Percentiles rank a stretch among this genome's conserved stretches.
phyloP scores from a whole-genome alignment of 257 asterid species.

The Scutellaria barbata region DNA sequence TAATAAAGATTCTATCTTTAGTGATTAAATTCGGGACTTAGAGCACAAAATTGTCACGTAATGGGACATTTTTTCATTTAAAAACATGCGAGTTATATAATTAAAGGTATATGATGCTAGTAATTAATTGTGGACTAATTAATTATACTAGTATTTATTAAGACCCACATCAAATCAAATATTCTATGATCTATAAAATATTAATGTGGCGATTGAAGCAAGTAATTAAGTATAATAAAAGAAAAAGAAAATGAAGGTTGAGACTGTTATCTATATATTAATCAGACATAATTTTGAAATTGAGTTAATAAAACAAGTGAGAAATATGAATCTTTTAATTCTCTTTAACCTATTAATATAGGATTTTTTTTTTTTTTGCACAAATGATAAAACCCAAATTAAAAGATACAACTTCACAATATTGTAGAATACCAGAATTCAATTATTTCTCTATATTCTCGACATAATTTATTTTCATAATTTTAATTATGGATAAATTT shows the following conservation, averaged over 20 bases:
- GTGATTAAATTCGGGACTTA: no score
- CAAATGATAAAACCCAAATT: no score
- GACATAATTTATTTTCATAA: no score
- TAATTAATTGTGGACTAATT: neutral
- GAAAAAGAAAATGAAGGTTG: neutral
- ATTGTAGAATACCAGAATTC: no score
- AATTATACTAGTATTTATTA: neutral
- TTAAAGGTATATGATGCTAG: neutral
- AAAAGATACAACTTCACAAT: no score
- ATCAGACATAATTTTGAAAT: no score
- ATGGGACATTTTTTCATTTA: conserved; percentile 1
- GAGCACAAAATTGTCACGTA: neutral
- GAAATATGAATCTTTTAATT: neutral
- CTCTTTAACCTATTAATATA: neutral
- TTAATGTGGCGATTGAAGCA: neutral
- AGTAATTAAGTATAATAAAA: neutral
- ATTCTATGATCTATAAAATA: neutral
- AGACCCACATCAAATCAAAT: neutral
- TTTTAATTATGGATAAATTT: no score
- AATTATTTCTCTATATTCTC: no score
- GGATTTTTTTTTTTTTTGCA: neutral
- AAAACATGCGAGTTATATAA: neutral
- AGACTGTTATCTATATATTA: no score
- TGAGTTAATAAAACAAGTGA: no score
- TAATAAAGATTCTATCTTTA: neutral